Base-by-base conservation (phyloP, 1,284 basidiomycete species). In the Anthracocystis walkeri region DNA sequence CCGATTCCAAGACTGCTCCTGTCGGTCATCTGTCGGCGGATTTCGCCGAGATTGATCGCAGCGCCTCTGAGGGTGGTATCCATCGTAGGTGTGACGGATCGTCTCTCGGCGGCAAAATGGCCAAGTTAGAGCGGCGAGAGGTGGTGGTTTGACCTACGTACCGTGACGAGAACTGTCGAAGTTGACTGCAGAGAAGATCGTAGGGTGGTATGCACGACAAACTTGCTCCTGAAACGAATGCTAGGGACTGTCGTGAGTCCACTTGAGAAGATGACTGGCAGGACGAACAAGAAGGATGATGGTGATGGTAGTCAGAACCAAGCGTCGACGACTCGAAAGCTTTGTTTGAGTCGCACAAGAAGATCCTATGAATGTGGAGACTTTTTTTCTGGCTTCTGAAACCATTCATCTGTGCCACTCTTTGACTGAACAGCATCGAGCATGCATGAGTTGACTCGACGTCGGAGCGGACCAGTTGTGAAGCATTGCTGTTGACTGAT, bases 111-210 rank as follows among this genome's bases (percentile, higher is more conserved):
- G 48, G n/a, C 33, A 25, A n/a, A 38, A 14, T 14, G 35, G 12
- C 35, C 3, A 38, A 12, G 16, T 10, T 11, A 46, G 11, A n/a
- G 27, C 53, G 41, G 4, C 7, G 14, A 7, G 20, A 20, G n/a
- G 42, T 20, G 23, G 14, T 38, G 18, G 21, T 33, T 16, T 33
- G 35, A 48, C 12, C 21, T 41, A 64, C 62, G 38, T 65, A 65
- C 62, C 42, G 51, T 65, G 42, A 50, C 8, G 40, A 54, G 27
- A 25, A 29, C 55, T 35, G 62, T 33, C 44, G 23, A 42, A 4
- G 42, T 35, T 35, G 31, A 49, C 29, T 27, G 41, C 49, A 53
- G 42, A 7, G 38, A 20, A 38, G 21, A 50, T 49, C 2, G 23
- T n/a, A 41, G 21, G 16, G n/a, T 29, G 31, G 7, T 8, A 8